phyloP scores from a whole-genome alignment of 1,139 yeast genomes.

The Magnusiomyces sp. region DNA sequence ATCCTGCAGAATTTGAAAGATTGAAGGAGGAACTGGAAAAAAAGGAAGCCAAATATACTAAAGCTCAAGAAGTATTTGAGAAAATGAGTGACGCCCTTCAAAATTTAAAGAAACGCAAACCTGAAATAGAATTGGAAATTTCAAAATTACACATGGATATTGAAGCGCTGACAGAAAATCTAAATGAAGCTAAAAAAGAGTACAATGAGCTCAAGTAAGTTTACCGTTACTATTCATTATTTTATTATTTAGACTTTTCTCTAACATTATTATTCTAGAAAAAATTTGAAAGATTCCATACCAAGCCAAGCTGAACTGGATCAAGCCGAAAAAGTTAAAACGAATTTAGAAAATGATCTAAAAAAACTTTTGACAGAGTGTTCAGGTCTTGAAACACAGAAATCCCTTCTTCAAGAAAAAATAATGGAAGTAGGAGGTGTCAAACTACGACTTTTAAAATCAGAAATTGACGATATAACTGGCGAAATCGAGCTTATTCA shows the following conservation, averaged over 20 bases:
- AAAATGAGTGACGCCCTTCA: slow-evolving; percentile 55
- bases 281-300: slow-evolving; percentile 18
- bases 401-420: slow-evolving; percentile 56
- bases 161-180: slow-evolving; percentile 45
- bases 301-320: slow-evolving; percentile 24
- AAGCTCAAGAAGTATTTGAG: slow-evolving; percentile 44
- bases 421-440: slow-evolving; percentile 93
- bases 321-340: slow-evolving; percentile 36
- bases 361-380: slow-evolving; percentile 46
- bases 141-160: slow-evolving; percentile 59
- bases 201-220: slow-evolving; percentile 21
- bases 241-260: background rate
- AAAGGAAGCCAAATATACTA: slow-evolving; percentile 49
- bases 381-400: slow-evolving; percentile 48
- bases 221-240: background rate
- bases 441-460: slow-evolving; percentile 66
- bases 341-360: slow-evolving; percentile 34
- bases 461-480: slow-evolving; percentile 69
- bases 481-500: slow-evolving; percentile 58
- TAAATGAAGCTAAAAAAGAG: slow-evolving; percentile 36
- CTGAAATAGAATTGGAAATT: slow-evolving; percentile 58
- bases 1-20: slow-evolving; percentile 48
- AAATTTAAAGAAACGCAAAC: slow-evolving; percentile 54
- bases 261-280: slow-evolving; percentile 2
- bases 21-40: slow-evolving; percentile 46